Percentiles rank a stretch among this genome's conserved stretches.
Evolutionary conservation across 192 early-diverging fungal genomes (phyloP).

Genomic region (Linnemannia elongata): DNA sequence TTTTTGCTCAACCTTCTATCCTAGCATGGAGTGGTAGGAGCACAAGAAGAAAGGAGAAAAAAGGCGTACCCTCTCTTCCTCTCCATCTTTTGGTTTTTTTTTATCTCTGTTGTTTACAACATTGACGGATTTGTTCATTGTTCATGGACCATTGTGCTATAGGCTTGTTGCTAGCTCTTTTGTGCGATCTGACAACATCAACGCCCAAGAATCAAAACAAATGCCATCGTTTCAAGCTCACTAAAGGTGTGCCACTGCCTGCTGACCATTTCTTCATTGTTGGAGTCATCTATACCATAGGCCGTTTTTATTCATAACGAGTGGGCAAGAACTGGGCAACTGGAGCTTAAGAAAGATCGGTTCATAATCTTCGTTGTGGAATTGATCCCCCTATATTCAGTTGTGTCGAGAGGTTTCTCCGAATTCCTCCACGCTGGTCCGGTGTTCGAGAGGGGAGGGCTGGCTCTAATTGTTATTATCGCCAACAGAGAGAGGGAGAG

Average conservation of each 20-base stretch:
- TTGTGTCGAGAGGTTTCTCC: not conserved
- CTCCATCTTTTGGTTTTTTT: not conserved
- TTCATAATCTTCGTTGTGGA: not conserved
- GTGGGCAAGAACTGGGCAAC: not conserved
- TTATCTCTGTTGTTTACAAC: not conserved
- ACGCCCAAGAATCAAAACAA: not conserved
- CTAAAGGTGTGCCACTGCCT: not conserved
- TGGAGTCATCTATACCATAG: not conserved
- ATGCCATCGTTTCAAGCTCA: not conserved
- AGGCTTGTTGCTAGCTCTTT: not conserved
- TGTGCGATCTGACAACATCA: not conserved
- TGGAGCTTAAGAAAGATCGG: not conserved
- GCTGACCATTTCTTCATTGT: not conserved
- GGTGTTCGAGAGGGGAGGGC: not conserved
- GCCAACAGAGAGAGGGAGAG: not conserved
- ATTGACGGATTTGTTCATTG: not conserved
- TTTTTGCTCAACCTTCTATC: not conserved
- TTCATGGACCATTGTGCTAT: not conserved
- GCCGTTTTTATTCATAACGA: not conserved
- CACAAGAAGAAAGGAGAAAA: too few species aligned
- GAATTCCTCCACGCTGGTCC: conserved; percentile 8
- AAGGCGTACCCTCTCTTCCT: not conserved
- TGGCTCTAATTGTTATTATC: not conserved
- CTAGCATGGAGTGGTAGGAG: not conserved
- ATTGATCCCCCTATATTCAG: not conserved